Evolutionary conservation across 768 basidiomycete species (phyloP).

Genomic region (Termitomyces eurrhizus): DNA sequence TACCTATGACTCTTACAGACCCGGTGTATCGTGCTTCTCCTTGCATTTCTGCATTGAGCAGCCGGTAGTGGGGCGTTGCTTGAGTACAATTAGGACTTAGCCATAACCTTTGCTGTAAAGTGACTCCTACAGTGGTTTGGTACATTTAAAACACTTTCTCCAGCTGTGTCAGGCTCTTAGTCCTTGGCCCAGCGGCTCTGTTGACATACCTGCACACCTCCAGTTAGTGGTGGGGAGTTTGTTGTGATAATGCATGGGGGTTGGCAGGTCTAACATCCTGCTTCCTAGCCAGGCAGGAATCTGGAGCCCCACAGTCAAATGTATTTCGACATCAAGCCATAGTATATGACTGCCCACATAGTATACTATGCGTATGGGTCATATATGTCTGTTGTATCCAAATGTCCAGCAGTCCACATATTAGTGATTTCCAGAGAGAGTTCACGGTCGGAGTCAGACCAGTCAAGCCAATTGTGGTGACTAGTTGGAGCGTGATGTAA

Average conservation of each 20-base stretch:
- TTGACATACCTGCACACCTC: background rate
- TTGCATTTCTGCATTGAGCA: background rate
- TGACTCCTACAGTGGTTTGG: background rate
- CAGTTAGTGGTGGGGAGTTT: background rate
- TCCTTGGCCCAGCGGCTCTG: background rate
- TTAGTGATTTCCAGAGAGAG: background rate
- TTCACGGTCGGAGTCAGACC: background rate
- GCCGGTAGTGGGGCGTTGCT: background rate
- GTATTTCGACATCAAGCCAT: background rate
- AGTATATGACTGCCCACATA: background rate
- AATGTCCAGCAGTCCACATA: background rate
- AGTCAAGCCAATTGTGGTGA: background rate
- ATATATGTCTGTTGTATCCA: background rate
- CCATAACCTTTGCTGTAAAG: background rate
- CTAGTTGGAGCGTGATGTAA: background rate
- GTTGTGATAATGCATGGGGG: background rate
- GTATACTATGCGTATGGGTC: background rate
- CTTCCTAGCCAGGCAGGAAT: background rate
- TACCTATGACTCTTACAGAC: background rate
- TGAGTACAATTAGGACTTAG: background rate
- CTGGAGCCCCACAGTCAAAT: background rate
- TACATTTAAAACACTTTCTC: background rate
- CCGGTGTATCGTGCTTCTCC: background rate
- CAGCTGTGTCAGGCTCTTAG: background rate
- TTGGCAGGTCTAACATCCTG: background rate